These are phyloP conservation scores for Skeletonema costatum DNA, from an alignment of 108 stramenopile species.

Conservation along the genomic window DNA sequence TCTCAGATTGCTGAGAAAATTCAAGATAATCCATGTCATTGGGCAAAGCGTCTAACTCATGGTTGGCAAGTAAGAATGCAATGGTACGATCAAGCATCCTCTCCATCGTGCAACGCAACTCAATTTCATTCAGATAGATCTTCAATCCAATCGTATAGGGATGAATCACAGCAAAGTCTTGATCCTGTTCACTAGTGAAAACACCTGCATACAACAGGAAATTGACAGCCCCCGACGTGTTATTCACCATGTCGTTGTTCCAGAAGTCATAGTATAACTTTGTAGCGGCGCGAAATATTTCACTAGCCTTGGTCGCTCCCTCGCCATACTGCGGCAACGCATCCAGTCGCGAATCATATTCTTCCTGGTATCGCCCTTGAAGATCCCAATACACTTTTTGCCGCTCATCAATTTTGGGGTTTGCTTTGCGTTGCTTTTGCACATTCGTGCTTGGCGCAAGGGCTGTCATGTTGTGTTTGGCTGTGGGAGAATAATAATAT, in stretches of 20 bases:
- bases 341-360: constrained; percentile 6
- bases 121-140: not conserved
- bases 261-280: constrained; percentile 17
- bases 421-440: constrained; percentile 18
- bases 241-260: constrained; percentile 27
- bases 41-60: not conserved
- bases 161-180: constrained; percentile 5
- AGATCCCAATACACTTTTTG: constrained; percentile 10
- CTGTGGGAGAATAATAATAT: not conserved
- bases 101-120: not conserved
- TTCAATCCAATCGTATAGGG: constrained; percentile 14
- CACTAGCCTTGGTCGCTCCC: constrained; percentile 9
- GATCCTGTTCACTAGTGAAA: not conserved
- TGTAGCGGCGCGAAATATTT: constrained; percentile 22
- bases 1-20: not conserved
- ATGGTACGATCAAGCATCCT: constrained; percentile 9
- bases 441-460: not conserved
- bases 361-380: not conserved
- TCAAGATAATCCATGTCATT: constrained; percentile 7
- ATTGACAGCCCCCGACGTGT: constrained; percentile 14
- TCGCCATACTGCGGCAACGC: not conserved
- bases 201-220: not conserved
- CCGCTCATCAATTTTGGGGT: not conserved
- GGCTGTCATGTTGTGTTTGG: not conserved
- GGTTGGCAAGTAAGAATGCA: not conserved